phyloP scores from a whole-genome alignment of 176 grass and related monocot species.

The Bolboschoenus planiculmis region DNA sequence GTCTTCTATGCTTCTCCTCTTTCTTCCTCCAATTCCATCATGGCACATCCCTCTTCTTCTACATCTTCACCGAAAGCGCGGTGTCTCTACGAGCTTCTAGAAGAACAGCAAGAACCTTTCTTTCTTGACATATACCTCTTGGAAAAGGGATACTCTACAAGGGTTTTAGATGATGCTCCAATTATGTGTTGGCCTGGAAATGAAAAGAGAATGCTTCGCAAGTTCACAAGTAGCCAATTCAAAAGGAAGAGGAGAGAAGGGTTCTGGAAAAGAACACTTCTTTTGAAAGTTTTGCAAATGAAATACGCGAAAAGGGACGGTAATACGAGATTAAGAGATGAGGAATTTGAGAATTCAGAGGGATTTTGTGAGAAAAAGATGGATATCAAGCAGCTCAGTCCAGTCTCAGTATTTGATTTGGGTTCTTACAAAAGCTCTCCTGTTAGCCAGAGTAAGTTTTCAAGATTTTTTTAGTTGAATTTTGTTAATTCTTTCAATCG shows the following conservation, averaged over 20 bases:
- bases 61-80: conserved; percentile 31
- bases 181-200: conserved; percentile 52
- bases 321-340: neutral
- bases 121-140: conserved; percentile 63
- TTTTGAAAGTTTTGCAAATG: conserved; percentile 48
- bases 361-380: neutral
- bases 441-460: conserved; percentile 20
- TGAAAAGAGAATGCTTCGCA: conserved; percentile 30
- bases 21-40: neutral
- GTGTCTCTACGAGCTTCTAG: conserved; percentile 70
- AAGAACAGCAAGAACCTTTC: conserved; percentile 91
- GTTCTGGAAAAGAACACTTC: conserved; percentile 30
- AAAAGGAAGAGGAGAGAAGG: conserved; percentile 9
- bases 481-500: neutral
- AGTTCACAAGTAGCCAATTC: conserved; percentile 32
- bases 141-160: conserved; percentile 56
- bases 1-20: neutral
- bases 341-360: neutral
- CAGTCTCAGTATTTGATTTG: conserved; percentile 72
- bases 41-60: conserved; percentile 40
- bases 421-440: conserved; percentile 42
- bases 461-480: neutral
- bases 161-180: conserved; percentile 44
- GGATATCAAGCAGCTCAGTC: conserved; percentile 63
- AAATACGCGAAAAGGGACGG: neutral